Evolutionary conservation across 805 yeast species (phyloP), one percentile per base, ranked within the genome.

Genomic region (Hanseniaspora taiwanica): DNA sequence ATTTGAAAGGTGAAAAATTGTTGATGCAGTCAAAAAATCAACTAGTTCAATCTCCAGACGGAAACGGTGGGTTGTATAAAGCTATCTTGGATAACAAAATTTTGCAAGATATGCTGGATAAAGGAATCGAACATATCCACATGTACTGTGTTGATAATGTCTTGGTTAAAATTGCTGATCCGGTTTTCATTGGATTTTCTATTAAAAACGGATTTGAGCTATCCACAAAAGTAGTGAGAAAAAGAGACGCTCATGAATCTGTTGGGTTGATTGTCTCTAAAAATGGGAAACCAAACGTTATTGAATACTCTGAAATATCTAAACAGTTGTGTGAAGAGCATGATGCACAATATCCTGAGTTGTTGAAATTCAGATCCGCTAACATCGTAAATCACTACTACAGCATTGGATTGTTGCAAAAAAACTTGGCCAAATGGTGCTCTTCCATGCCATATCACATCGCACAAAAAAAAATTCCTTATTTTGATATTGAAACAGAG

Each of bases 131-230:
- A 59, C 97, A 91, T 56, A 70, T 91, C 45, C 96, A 91, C 62
- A 84, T 87, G 82, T 91, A 86, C 64, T 89, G 97, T 63, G 97
- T 91, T 37, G 99, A 91, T 62, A 91, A 91, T 60, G 79, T 82
- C 23, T 67, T 91, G 38, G 96, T 87, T 27, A 80, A 78, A 58
- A 84, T 89, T 40, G 96, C 95, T 2, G 98, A 91, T 57, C 98
- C 98, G 2, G 67, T 76, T 1, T 67, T 68, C 42, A 63, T 91
- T 45, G 98, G 98, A 0, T 89, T 80, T 63, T 78, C 96, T 10
- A 76, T 80, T 21, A 62, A 62, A 27, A 74, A 78, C 39, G 52
- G 69, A 3, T 82, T 76, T 42, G 75, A 82, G 25, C 69, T 91
- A 45, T 91, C 96, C 35, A 86, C 96, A 3, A 91, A 91, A 58